A percentile compares a stretch with the other conserved stretches of the same genome.
These are phyloP conservation scores for Cymodocea nodosa DNA, from an alignment of 116 monocot genomes.

Conservation along the genomic window DNA sequence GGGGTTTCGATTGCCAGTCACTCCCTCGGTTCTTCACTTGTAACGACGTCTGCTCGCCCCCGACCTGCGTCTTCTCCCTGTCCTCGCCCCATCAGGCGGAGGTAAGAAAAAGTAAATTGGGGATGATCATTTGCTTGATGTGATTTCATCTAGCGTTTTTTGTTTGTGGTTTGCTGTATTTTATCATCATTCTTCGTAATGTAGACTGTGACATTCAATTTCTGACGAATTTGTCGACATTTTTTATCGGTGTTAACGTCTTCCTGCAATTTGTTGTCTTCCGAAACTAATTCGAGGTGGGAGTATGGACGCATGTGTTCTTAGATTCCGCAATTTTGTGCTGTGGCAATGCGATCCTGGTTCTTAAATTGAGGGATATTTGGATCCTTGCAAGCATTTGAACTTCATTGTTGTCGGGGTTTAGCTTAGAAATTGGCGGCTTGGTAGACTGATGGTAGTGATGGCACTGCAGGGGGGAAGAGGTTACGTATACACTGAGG, in stretches of 20 bases:
- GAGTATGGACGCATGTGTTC: too few relatives aligned
- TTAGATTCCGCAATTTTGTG: too few relatives aligned
- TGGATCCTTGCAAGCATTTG: not conserved
- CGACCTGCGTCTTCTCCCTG: not conserved
- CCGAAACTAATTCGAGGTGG: too few relatives aligned
- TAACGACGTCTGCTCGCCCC: conserved; percentile 15
- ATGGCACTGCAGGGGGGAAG: not conserved
- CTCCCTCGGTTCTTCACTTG: conserved; percentile 21
- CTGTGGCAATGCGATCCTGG: too few relatives aligned
- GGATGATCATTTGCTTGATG: not conserved
- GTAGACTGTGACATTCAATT: too few relatives aligned
- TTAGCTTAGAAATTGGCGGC: not conserved
- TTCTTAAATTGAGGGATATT: too few relatives aligned
- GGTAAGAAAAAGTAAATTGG: not conserved
- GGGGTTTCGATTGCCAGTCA: not conserved
- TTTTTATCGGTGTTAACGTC: too few relatives aligned
- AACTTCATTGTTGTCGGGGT: not conserved
- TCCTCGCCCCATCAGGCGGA: not conserved
- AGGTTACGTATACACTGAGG: conserved; percentile 9
- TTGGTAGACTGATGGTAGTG: not conserved
- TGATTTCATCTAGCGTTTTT: not conserved
- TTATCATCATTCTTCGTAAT: too few relatives aligned
- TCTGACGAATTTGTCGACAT: too few relatives aligned
- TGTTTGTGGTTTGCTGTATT: not conserved
- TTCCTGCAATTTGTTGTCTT: too few relatives aligned